A percentile compares a stretch with the other conserved stretches of the same genome.
Evolutionary conservation across 2,329 filamentous ascomycete species (phyloP).

Genomic region (Colletotrichum incanum): DNA sequence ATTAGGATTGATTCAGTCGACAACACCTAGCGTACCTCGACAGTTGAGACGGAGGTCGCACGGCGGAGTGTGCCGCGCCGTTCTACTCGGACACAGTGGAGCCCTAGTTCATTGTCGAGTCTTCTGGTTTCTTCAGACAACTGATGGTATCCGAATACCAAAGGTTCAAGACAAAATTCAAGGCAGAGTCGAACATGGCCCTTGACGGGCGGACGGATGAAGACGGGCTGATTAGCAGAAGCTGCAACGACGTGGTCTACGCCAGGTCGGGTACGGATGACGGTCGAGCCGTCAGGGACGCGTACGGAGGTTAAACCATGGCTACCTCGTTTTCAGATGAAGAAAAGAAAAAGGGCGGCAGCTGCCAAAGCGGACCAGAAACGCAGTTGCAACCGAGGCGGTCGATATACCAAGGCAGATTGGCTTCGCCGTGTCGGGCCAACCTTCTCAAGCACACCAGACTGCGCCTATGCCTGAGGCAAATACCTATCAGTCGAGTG

Average conservation of each 20-base stretch:
- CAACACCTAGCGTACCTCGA: neutral
- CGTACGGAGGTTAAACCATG: neutral
- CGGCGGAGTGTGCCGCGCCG: neutral
- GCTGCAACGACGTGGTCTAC: constrained; percentile 5
- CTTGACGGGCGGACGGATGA: neutral
- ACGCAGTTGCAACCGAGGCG: neutral
- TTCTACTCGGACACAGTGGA: neutral
- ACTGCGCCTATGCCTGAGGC: neutral
- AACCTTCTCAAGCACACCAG: neutral
- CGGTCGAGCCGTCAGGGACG: constrained; percentile 16
- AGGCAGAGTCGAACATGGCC: neutral
- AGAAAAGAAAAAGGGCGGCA: neutral
- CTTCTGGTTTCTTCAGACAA: neutral
- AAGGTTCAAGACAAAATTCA: neutral
- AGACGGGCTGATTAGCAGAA: neutral
- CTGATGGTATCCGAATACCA: neutral
- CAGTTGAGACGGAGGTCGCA: neutral
- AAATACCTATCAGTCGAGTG: neutral
- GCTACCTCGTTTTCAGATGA: constrained; percentile 11
- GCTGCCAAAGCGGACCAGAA: neutral
- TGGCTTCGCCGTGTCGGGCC: neutral
- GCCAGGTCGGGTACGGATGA: constrained; percentile 15
- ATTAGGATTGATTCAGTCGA: neutral
- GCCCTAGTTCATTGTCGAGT: neutral
- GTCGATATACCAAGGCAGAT: neutral